Percentiles rank a stretch among this genome's conserved stretches.
These are phyloP conservation scores for Mrakia hoshinonis DNA, from an alignment of 768 basidiomycete genomes.

Conservation along the genomic window DNA sequence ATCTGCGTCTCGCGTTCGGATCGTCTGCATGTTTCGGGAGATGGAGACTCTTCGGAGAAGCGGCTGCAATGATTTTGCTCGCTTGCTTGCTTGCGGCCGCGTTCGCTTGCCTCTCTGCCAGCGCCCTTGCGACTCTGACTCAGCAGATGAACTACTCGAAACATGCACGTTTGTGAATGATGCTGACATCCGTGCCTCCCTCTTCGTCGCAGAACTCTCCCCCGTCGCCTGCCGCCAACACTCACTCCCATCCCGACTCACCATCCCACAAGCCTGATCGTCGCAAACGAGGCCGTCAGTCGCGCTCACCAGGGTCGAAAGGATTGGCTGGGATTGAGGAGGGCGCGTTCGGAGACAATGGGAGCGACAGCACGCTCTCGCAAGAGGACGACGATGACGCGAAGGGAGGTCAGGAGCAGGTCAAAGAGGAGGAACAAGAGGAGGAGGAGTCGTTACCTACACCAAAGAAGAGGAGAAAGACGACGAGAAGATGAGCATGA, in stretches of 20 bases:
- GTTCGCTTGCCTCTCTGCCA: too few species aligned
- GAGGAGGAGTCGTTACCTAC: background rate
- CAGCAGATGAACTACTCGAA: too few species aligned
- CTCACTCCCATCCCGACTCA: background rate
- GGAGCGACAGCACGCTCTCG: background rate
- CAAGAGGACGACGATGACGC: background rate
- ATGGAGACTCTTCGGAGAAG: too few species aligned
- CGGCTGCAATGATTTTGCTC: too few species aligned
- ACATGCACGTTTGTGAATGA: too few species aligned
- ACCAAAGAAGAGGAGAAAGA: slow-evolving; percentile 11
- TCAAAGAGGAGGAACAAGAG: background rate
- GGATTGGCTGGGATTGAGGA: background rate
- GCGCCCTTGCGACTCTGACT: too few species aligned
- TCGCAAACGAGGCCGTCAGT: background rate
- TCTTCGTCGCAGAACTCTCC: background rate
- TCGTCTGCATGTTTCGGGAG: too few species aligned
- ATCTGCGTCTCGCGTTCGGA: background rate
- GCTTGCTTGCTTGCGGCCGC: too few species aligned
- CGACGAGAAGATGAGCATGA: background rate
- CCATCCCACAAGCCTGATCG: background rate
- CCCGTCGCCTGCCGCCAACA: background rate
- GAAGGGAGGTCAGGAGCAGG: background rate
- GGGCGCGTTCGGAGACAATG: background rate
- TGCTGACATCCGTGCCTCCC: background rate
- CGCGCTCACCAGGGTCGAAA: background rate